A percentile compares a stretch with the other conserved stretches of the same genome.
Conservation (phyloP, 352 stramenopile species). For the Globisporangium parvum region DNA sequence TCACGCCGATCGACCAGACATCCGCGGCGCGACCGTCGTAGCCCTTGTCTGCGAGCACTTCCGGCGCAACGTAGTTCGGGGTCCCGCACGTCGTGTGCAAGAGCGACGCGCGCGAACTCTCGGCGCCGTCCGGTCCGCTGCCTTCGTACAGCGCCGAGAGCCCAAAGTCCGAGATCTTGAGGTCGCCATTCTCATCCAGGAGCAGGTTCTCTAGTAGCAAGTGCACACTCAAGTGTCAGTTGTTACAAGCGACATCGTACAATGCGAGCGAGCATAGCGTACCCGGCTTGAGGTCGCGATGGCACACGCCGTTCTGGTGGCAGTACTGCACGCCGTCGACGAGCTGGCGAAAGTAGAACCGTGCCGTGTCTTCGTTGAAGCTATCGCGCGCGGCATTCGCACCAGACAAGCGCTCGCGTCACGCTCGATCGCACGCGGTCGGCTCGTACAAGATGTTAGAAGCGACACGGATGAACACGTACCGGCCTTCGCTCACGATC, state of each 20-base stretch:
- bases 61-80: constrained; percentile 95
- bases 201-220: constrained; percentile 89
- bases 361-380: constrained; percentile 94
- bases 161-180: constrained; percentile 99
- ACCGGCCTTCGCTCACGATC: constrained; percentile 92
- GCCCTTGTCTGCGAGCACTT: constrained; percentile 92
- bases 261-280: constrained; percentile 6
- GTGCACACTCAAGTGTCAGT: not conserved
- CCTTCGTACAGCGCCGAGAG: constrained; percentile 92
- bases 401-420: too few species aligned
- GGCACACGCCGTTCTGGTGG: constrained; percentile 96
- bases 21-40: constrained; percentile 91
- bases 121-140: constrained; percentile 60
- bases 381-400: constrained; percentile 15
- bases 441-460: too few species aligned
- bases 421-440: too few species aligned
- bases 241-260: not conserved
- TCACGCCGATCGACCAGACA: constrained; percentile 98
- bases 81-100: constrained; percentile 95
- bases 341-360: constrained; percentile 98
- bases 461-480: constrained; percentile 7
- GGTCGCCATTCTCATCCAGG: constrained; percentile 92
- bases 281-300: constrained; percentile 95
- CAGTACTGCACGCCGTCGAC: constrained; percentile 96
- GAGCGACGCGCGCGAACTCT: constrained; percentile 85